A percentile compares a stretch with the other conserved stretches of the same genome.
Evolutionary conservation across 2,329 filamentous ascomycete species (phyloP).

Genomic region (Lizonia empirigonia): DNA sequence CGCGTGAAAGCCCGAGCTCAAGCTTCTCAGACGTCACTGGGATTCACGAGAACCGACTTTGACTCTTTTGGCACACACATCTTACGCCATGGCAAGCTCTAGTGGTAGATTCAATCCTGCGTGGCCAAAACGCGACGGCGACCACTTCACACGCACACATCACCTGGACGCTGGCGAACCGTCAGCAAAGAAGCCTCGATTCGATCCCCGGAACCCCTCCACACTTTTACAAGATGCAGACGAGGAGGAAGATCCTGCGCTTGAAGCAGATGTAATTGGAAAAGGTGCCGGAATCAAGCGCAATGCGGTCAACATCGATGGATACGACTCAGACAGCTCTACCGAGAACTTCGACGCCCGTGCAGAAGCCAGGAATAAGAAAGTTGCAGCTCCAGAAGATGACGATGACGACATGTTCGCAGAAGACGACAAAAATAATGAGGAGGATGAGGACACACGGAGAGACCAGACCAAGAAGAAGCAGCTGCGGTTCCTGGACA

Average conservation of each 20-base stretch:
- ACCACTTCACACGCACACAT: conserved; percentile 78
- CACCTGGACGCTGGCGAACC: conserved; percentile 63
- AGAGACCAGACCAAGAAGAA: conserved; percentile 66
- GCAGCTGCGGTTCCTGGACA: conserved; percentile 64
- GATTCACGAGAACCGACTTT: background rate
- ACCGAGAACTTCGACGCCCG: conserved; percentile 86
- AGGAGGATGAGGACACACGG: conserved; percentile 59
- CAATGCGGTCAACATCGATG: conserved; percentile 93
- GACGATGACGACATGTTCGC: conserved; percentile 78
- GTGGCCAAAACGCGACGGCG: conserved; percentile 81
- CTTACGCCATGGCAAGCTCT: conserved; percentile 35
- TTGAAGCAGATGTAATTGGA: conserved; percentile 93
- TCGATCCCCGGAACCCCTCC: conserved; percentile 93
- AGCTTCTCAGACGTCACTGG: conserved; percentile 18
- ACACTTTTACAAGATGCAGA: conserved; percentile 82
- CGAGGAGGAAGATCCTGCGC: conserved; percentile 74
- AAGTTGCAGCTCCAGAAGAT: conserved; percentile 60
- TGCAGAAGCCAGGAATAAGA: conserved; percentile 63
- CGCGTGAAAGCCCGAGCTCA: conserved; percentile 9
- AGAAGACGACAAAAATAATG: conserved; percentile 63
- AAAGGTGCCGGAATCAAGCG: conserved; percentile 77
- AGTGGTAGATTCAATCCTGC: conserved; percentile 56
- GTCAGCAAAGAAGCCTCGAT: conserved; percentile 78
- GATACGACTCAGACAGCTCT: conserved; percentile 91
- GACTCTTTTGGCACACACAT: background rate